Evolutionary conservation across 2,329 filamentous ascomycete genomes (phyloP), one percentile per base, ranked within the genome.

Genomic region (Ceratocystis papillata): DNA sequence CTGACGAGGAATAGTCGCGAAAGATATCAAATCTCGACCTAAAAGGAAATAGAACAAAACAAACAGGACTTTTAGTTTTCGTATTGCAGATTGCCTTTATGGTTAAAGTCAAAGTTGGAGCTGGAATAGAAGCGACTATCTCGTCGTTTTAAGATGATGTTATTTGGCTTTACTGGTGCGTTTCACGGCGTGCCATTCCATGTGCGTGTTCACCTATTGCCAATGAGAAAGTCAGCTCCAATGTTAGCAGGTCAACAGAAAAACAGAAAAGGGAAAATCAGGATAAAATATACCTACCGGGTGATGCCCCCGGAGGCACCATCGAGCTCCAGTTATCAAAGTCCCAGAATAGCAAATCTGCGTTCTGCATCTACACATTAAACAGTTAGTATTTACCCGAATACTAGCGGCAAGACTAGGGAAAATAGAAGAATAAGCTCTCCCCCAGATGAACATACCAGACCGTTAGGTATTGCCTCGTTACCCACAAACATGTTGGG

Each of bases 251-350:
- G 37, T 10, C 37, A 62, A 22, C 2, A 17, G 20, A 30, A 30
- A 7, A 10, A 22, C 2, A 44, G 7, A 3, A 25, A 5, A 22
- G 44, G 17, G 10, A 5, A 62, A 62, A 30, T 25, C n/a, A 45
- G 12, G 22, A 45, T 2, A 4, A 12, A 30, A 15, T 15, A 2
- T 46, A 48, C 33, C 15, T 67, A 44, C 63, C 67, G 45, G 68
- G 63, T 57, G 48, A 53, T 53, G 63, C 66, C 4, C 66, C 66
- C 12, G 66, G 66, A 28, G 66, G 67, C 28, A 68, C 63, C 67
- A 68, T 65, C 2, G 67, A 68, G 48, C 67, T 68, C 67, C 67
- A 68, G 53, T 63, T 68, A 25, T 68, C 67, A 22, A 66, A 55
- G 41, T 65, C 66, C 55, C 55, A 67, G 45, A 67, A 67, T 6